Evolutionary conservation across 1,284 basidiomycete genomes (phyloP).

Genomic region (Porodaedalea pini): DNA sequence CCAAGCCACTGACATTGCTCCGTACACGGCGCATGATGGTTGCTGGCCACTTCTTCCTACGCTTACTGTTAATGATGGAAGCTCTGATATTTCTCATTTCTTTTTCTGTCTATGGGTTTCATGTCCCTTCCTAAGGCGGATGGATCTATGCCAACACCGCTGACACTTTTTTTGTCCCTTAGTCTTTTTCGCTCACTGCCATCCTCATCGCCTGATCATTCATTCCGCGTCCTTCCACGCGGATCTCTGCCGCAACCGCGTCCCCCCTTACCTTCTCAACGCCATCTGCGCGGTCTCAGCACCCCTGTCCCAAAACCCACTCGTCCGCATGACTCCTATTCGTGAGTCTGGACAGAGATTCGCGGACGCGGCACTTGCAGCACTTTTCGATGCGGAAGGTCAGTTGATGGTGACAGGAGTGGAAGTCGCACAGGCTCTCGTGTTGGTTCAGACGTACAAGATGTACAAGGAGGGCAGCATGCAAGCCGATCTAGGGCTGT

Average conservation of each 20-base stretch:
- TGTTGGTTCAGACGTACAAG: conserved; percentile 59
- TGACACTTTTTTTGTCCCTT: conserved; percentile 11
- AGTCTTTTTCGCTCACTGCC: conserved; percentile 81
- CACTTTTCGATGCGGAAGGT: conserved; percentile 67
- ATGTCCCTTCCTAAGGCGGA: not conserved
- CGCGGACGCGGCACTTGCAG: conserved; percentile 59
- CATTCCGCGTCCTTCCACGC: conserved; percentile 72
- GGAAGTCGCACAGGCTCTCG: conserved; percentile 67
- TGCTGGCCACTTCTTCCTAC: not conserved
- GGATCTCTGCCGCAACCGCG: conserved; percentile 55
- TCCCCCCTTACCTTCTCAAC: conserved; percentile 65
- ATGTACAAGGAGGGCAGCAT: conserved; percentile 26
- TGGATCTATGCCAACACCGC: not conserved
- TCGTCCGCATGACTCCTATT: conserved; percentile 51
- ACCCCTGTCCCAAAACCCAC: conserved; percentile 63
- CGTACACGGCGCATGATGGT: conserved; percentile 5
- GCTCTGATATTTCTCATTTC: not conserved
- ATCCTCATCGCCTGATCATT: conserved; percentile 68
- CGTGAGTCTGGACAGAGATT: conserved; percentile 69
- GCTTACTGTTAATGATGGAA: not conserved
- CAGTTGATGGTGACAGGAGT: conserved; percentile 54
- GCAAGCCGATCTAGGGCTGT: conserved; percentile 35
- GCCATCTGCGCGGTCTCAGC: conserved; percentile 74
- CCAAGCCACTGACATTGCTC: not conserved
- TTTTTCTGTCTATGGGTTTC: not conserved